These are phyloP conservation scores for Wickerhamomyces ciferrii DNA, from an alignment of 805 yeast genomes.

Conservation along the genomic window DNA sequence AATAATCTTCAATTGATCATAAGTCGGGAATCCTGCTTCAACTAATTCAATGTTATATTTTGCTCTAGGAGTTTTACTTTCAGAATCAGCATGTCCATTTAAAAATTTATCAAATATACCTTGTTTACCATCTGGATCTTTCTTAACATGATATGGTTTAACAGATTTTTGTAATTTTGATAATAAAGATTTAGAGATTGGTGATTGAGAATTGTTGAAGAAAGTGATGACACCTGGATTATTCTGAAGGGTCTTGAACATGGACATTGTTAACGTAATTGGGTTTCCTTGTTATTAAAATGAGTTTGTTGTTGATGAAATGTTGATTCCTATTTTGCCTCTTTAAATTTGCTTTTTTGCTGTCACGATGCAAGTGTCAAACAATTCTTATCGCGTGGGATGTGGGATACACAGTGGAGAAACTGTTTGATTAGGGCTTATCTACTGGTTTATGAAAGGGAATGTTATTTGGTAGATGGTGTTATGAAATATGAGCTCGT, in stretches of 20 bases:
- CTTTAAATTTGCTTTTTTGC: too few species aligned
- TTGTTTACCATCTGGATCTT: constrained; percentile 11
- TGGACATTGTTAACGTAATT: constrained; percentile 35
- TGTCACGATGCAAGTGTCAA: too few species aligned
- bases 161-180: constrained; percentile 14
- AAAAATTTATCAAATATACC: neutral
- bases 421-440: too few species aligned
- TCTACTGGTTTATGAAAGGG: too few species aligned
- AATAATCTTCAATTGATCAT: constrained; percentile 19
- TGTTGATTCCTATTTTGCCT: too few species aligned
- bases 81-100: neutral
- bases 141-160: constrained; percentile 20
- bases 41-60: constrained; percentile 8
- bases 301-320: too few species aligned
- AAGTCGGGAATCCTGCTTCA: constrained; percentile 16
- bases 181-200: constrained; percentile 15
- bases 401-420: too few species aligned
- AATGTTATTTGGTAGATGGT: too few species aligned
- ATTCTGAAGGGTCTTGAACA: constrained; percentile 40
- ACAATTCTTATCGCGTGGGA: too few species aligned
- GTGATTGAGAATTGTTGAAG: constrained; percentile 26
- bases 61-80: neutral
- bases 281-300: too few species aligned
- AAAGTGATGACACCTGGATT: constrained; percentile 42
- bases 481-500: too few species aligned